Conservation (phyloP, 2,329 filamentous ascomycete genomes). For the Cylindrodendrum hubeiense region DNA sequence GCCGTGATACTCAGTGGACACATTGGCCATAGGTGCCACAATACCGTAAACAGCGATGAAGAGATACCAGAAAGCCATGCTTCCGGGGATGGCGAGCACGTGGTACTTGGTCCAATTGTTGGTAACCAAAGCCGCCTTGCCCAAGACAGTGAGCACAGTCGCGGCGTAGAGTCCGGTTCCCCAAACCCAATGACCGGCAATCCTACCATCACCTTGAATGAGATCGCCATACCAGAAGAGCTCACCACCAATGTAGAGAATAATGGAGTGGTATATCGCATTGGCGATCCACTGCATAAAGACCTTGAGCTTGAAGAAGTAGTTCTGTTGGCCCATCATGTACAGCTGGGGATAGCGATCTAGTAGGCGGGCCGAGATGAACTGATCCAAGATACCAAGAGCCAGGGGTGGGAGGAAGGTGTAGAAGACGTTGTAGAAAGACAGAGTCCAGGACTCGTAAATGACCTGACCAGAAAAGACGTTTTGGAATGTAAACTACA, state of each 20-base stretch:
- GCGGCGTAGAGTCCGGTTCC: constrained; percentile 94
- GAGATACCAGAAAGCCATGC: constrained; percentile 89
- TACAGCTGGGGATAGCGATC: constrained; percentile 98
- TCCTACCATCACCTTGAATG: constrained; percentile 81
- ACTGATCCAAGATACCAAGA: constrained; percentile 97
- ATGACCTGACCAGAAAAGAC: constrained; percentile 98
- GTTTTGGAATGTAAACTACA: constrained; percentile 95
- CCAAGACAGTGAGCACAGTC: constrained; percentile 91
- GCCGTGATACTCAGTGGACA: constrained; percentile 88
- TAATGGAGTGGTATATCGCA: constrained; percentile 93
- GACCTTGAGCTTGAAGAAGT: constrained; percentile 93
- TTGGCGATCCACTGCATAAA: constrained; percentile 95
- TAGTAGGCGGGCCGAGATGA: constrained; percentile 91
- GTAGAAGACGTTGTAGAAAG: constrained; percentile 99
- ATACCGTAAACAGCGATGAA: constrained; percentile 91
- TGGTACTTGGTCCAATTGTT: constrained; percentile 99
- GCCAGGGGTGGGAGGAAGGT: constrained; percentile 94
- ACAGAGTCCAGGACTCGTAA: constrained; percentile 99
- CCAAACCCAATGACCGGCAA: constrained; percentile 97
- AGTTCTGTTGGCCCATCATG: constrained; percentile 89
- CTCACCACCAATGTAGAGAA: constrained; percentile 89
- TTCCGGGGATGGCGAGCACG: constrained; percentile 93
- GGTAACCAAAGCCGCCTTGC: constrained; percentile 93
- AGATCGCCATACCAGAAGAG: constrained; percentile 87
- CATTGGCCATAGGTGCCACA: constrained; percentile 83